Evolutionary conservation across 345 rosid species (phyloP), one percentile per base, ranked within the genome.

Genomic region (Jatropha curcas): DNA sequence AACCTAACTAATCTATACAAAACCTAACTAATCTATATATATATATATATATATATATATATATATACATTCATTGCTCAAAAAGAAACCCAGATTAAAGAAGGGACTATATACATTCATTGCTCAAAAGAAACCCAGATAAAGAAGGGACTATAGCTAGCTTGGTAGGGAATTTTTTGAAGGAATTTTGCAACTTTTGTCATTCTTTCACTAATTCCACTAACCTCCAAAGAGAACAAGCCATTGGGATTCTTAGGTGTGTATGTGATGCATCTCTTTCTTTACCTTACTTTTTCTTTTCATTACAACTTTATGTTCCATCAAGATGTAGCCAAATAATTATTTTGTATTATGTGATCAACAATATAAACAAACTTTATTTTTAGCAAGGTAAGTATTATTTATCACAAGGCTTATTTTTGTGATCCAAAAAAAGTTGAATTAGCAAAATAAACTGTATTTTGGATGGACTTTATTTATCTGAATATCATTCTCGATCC

Each of bases 181-280:
- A 27, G 63, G 43, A 27, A 45, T 33, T 7, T 20, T 55, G 31
- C n/a, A 43, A 31, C 41, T 20, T 66, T 43, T n/a, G 25, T 24
- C 57, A 56, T 19, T 17, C 59, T 59, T 51, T 39, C 62, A 20
- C 35, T 35, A 74, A 24, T 74, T 50, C 9, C 45, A 56, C 25
- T 25, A 43, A 4, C 28, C 5, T 39, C 56, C 67, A 46, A 52
- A 60, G 51, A 17, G 20, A 68, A 60, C 11, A 46, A 14, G 61
- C 68, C 24, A 52, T 67, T 68, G 55, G 52, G 68, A 74, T 67
- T 30, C 68, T n/a, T 60, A 52, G 37, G 61, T 35, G 35, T 51
- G 61, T 50, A 13, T 39, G 5, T 48, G 45, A 14, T 25, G 30
- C 28, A 7, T 58, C 25, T n/a, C 19, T 67, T 59, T 52, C 66